Base-by-base conservation (phyloP, 2,329 filamentous ascomycete genomes). In the Achaetomium macrosporum region DNA sequence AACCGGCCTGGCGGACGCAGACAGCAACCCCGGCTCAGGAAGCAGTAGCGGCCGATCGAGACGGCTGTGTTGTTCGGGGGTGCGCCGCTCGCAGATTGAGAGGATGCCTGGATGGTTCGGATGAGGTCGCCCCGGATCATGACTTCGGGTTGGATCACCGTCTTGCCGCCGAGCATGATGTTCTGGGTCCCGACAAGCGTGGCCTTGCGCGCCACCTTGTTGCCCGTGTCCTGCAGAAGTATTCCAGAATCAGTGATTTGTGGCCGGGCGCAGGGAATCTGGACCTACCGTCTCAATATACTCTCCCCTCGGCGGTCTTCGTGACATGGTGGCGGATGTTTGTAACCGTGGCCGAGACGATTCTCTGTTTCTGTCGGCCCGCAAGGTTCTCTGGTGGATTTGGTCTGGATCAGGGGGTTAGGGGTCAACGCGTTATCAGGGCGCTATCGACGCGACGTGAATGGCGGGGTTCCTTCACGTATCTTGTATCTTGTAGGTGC, bases 141-240 rank as follows among this genome's bases (percentile, higher is more conserved):
- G 63, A 90, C 92, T 66, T 96, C 91, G 57, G 90, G 87, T 77
- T 96, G 90, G 66, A 99, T 95, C 57, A 97, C 90, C 1, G 91
- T 95, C 72, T 90, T 95, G 58, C 93, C 93, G 62, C 90, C 93
- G 2, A 99, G 86, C 71, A 96, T 96, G 72, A 99, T 97, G 73
- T 97, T 95, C 63, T 95, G 90, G 19, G 92, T 96, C 64, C 93
- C 93, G 65, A 95, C 88, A 62, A 99, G 89, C 67, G 87, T 85
- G 57, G 90, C 88, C 62, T 90, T 90, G 61, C 93, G 89, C 37
- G 91, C 92, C 64, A 99, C 93, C 75, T 97, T 97, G 80, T 99
- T 99, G 61, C 93, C 93, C 2, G 91, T 96, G 73, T 97, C 92
- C 25, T 25, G 25, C 4, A 25, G 25, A 25, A 25, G 25, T 4